A percentile compares a stretch with the other conserved stretches of the same genome.
These are phyloP conservation scores for Diatrype stigma DNA, from an alignment of 2,329 filamentous ascomycete species.

Conservation along the genomic window DNA sequence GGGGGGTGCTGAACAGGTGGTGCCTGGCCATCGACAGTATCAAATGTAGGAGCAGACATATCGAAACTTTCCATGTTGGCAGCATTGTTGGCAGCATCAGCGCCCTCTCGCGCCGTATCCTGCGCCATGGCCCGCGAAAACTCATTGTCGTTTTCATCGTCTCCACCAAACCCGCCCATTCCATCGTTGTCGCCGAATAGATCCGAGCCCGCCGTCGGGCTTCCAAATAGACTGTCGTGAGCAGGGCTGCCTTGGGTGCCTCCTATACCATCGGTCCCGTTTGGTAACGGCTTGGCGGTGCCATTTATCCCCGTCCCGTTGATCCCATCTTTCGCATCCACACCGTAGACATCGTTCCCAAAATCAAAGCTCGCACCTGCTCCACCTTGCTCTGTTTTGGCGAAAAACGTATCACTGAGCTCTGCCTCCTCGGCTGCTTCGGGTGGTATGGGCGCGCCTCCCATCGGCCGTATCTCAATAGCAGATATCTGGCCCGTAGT, in stretches of 20 bases:
- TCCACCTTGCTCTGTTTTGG: constrained; percentile 64
- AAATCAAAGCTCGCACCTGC: constrained; percentile 47
- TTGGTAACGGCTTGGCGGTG: constrained; percentile 24
- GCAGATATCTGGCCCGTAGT: constrained; percentile 81
- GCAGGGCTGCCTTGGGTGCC: constrained; percentile 64
- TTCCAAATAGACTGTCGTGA: constrained; percentile 79
- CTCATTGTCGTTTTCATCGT: constrained; percentile 82
- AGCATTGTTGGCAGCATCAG: too few species aligned
- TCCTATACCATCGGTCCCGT: constrained; percentile 39
- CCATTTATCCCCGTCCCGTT: constrained; percentile 31
- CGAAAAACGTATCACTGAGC: constrained; percentile 66
- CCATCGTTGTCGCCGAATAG: constrained; percentile 79
- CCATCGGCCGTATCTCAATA: constrained; percentile 78
- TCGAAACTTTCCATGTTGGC: constrained; percentile 32
- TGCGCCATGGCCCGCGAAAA: constrained; percentile 68
- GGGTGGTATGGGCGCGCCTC: constrained; percentile 69
- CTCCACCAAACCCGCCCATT: constrained; percentile 65
- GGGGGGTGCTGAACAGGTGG: constrained; percentile 21
- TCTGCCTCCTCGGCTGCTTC: constrained; percentile 58
- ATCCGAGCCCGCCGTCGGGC: constrained; percentile 64
- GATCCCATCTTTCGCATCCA: constrained; percentile 21
- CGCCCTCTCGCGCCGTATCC: constrained; percentile 34
- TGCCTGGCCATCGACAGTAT: constrained; percentile 22
- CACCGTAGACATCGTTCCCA: constrained; percentile 33
- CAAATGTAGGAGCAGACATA: constrained; percentile 37